Evolutionary conservation across 2,329 filamentous ascomycete species (phyloP).

Genomic region (Cercospora sesami): DNA sequence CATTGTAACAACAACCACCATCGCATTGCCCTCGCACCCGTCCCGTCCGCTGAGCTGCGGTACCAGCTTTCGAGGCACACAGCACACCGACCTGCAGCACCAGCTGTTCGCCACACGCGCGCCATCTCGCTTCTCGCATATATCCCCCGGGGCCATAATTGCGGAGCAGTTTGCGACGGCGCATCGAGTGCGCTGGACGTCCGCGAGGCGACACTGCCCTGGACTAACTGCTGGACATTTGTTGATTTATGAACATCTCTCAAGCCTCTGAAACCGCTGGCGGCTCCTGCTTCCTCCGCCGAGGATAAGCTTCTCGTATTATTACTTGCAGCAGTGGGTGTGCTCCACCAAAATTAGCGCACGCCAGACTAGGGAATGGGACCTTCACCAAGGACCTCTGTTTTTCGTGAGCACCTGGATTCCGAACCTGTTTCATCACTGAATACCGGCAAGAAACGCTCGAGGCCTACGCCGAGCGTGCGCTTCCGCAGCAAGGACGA

Average conservation of each 20-base stretch:
- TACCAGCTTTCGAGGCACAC: neutral
- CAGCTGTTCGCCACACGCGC: neutral
- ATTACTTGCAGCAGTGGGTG: constrained; percentile 11
- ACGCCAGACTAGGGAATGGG: constrained; percentile 8
- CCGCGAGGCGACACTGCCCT: neutral
- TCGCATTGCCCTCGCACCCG: neutral
- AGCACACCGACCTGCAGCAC: neutral
- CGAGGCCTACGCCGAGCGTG: constrained; percentile 23
- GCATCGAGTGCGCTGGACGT: neutral
- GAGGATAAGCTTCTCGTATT: constrained; percentile 23
- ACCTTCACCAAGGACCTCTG: constrained; percentile 14
- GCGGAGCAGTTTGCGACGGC: neutral
- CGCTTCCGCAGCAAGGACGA: constrained; percentile 36
- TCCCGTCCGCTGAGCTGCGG: neutral
- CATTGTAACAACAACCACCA: neutral
- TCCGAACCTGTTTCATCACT: neutral
- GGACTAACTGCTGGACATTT: neutral
- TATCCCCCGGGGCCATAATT: neutral
- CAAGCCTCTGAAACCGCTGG: neutral
- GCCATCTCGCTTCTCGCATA: neutral
- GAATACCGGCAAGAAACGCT: constrained; percentile 2
- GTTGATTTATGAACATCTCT: neutral
- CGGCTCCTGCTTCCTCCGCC: neutral
- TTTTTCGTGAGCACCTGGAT: constrained; percentile 15
- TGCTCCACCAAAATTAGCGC: constrained; percentile 15